A percentile compares a stretch with the other conserved stretches of the same genome.
Evolutionary conservation across 768 basidiomycete genomes (phyloP).

Genomic region (Astraeus odoratus): DNA sequence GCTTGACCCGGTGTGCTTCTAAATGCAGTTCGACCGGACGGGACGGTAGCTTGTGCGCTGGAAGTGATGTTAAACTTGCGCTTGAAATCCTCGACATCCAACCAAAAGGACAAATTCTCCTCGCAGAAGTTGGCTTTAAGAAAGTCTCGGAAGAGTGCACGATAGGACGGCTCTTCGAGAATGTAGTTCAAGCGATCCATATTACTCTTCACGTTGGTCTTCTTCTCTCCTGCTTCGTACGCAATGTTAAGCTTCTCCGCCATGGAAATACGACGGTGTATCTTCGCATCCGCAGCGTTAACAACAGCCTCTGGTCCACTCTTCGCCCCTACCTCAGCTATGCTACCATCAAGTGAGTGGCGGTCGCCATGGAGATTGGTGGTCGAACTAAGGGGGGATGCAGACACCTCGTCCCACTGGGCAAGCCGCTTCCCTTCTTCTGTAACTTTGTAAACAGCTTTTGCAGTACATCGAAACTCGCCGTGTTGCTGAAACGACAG

Average conservation of each 20-base stretch:
- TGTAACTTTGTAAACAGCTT: slow-evolving; percentile 91
- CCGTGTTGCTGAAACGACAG: slow-evolving; percentile 63
- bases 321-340: slow-evolving; percentile 17
- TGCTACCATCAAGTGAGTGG: slow-evolving; percentile 46
- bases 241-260: slow-evolving; percentile 62
- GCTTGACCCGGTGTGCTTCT: slow-evolving; percentile 64
- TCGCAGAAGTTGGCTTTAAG: slow-evolving; percentile 93
- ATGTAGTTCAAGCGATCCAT: slow-evolving; percentile 88
- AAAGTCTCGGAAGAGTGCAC: slow-evolving; percentile 91
- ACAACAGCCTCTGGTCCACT: slow-evolving; percentile 21
- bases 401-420: slow-evolving; percentile 63
- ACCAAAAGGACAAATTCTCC: slow-evolving; percentile 95
- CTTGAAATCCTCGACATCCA: slow-evolving; percentile 97
- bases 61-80: slow-evolving; percentile 94
- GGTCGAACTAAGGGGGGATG: slow-evolving; percentile 60
- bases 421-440: slow-evolving; percentile 84
- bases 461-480: slow-evolving; percentile 94
- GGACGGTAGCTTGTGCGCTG: slow-evolving; percentile 64
- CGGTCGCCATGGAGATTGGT: slow-evolving; percentile 55
- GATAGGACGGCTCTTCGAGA: slow-evolving; percentile 84
- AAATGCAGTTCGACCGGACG: slow-evolving; percentile 30
- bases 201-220: slow-evolving; percentile 70
- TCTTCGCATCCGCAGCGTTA: slow-evolving; percentile 47
- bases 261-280: slow-evolving; percentile 73
- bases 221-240: slow-evolving; percentile 45